Evolutionary conservation across 2,329 filamentous ascomycete genomes (phyloP).

Genomic region (Fusarium subtropicale): DNA sequence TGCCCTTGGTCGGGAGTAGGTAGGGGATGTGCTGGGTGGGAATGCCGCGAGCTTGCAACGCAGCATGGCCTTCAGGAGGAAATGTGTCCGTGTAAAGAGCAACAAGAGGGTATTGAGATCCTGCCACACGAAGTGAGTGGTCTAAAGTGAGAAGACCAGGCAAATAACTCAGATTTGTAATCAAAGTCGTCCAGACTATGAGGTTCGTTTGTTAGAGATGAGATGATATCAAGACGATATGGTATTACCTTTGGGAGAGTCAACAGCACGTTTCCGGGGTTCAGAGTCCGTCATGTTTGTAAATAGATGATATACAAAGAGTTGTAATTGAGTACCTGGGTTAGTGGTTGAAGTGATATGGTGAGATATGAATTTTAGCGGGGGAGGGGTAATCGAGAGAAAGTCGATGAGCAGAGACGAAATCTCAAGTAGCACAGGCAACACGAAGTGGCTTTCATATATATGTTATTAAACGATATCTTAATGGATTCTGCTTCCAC

Average conservation of each 20-base stretch:
- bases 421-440: neutral
- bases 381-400: constrained; percentile 19
- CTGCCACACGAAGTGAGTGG: constrained; percentile 74
- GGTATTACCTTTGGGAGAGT: constrained; percentile 54
- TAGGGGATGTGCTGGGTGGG: constrained; percentile 76
- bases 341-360: neutral
- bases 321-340: constrained; percentile 6
- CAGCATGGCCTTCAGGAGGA: constrained; percentile 73
- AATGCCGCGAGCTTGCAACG: constrained; percentile 77
- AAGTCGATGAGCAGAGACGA: neutral
- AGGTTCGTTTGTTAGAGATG: constrained; percentile 7
- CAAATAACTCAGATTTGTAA: constrained; percentile 86
- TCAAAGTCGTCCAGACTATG: constrained; percentile 86
- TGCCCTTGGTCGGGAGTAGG: constrained; percentile 73
- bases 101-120: constrained; percentile 80
- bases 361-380: constrained; percentile 17
- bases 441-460: neutral
- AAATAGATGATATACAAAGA: neutral
- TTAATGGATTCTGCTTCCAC: neutral
- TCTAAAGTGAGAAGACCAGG: constrained; percentile 85
- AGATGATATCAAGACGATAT: neutral
- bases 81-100: constrained; percentile 86
- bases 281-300: constrained; percentile 40
- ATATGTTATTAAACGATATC: neutral
- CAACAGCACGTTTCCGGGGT: constrained; percentile 49